phyloP scores from a whole-genome alignment of 257 asterid genomes.

The Solanum peruvianum region DNA sequence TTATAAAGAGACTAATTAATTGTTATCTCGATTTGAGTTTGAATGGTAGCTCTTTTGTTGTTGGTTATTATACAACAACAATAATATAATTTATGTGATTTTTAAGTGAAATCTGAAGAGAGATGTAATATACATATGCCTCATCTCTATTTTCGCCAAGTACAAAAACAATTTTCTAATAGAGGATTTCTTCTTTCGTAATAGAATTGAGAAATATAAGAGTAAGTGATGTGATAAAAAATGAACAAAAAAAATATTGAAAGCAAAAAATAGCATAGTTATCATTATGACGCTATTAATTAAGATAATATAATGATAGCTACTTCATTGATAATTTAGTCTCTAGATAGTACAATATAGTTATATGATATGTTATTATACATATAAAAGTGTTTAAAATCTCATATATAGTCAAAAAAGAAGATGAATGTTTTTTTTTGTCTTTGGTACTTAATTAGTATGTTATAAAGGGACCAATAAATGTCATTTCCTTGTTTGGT shows the following conservation, averaged over 20 bases:
- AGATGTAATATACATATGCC: neutral
- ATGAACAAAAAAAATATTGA: neutral
- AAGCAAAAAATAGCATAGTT: neutral
- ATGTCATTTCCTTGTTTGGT: neutral
- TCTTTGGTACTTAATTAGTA: neutral
- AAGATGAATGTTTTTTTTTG: neutral
- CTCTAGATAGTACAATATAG: neutral
- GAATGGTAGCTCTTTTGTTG: neutral
- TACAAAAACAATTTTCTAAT: neutral
- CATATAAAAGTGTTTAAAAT: neutral
- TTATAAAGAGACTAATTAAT: neutral
- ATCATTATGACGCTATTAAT: neutral
- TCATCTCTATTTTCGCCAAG: fast-evolving
- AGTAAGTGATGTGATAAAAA: neutral
- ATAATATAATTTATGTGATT: neutral
- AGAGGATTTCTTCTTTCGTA: neutral
- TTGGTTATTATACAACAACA: neutral
- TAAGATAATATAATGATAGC: neutral
- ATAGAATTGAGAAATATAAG: fast-evolving
- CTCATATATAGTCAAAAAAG: neutral
- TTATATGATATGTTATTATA: neutral
- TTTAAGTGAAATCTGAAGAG: neutral
- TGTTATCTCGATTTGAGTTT: neutral
- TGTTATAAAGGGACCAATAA: neutral
- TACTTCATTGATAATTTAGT: neutral